Base-by-base conservation (phyloP, 108 stramenopile genomes). In the Stephanodiscus triporus region DNA sequence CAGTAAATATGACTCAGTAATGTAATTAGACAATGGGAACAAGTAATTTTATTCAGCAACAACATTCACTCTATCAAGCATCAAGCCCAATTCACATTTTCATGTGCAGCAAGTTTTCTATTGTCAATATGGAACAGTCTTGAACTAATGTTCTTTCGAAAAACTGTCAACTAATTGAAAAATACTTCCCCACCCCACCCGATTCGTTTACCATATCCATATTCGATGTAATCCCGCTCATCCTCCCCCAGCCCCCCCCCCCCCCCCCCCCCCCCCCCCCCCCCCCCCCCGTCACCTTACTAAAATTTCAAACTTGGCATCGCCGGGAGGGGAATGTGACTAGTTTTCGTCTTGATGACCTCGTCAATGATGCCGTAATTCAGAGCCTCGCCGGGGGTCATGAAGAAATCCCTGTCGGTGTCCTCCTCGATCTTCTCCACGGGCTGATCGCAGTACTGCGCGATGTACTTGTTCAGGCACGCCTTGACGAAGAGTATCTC, bases 331-430 rank as follows among this genome's bases (percentile, higher is more conserved):
- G 86, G 70, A 68, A 95, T 95, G 66, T 91, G 89, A 69, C 87
- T 90, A 14, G 92, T 96, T 86, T 98, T 98, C 47, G 96, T 98
- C 74, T 89, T 84, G 72, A 98, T 86, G 32, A 98, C 95, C 82
- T 97, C 96, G 81, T 98, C 98, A 77, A 98, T 98, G 70, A 98
- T 88, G 32, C 98, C 98, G 77, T 98, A 98, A 53, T 97, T 95
- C 73, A 85, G 32, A 9, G 98, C 98, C 71, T 98, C 96, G 24
- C 94, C 84, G 11, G 98, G 87, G 32, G 96, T 97, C 97, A 98
- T 97, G 89, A 96, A 98, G 73, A 97, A 97, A 72, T 98, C 97
- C 34, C 98, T 82, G 69, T 98, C 98, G 40, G 87, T 88, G 84
- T 98, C 98, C 45, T 88, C 94, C 76, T 93, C 95, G 83, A 98